A percentile compares a stretch with the other conserved stretches of the same genome.
Conservation (phyloP, 805 yeast genomes). For the Metschnikowia noctiluminum region DNA sequence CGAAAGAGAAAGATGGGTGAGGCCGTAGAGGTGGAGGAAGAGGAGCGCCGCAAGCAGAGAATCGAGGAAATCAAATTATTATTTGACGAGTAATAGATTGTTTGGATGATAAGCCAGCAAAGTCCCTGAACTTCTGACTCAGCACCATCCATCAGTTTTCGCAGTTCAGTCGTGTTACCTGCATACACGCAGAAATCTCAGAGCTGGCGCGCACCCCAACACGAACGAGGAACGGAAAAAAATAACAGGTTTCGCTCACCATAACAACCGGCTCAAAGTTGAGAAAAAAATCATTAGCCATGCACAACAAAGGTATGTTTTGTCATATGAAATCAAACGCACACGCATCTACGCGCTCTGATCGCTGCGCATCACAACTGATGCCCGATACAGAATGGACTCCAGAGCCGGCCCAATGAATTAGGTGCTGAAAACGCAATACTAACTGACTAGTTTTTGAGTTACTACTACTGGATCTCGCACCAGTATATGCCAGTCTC, state of each 20-base stretch:
- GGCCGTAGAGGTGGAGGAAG: conserved; percentile 71
- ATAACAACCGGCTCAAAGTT: conserved; percentile 6
- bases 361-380: background rate
- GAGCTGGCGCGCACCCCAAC: background rate
- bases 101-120: too few relatives aligned
- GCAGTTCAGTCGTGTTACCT: background rate
- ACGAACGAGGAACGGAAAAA: conserved; percentile 1
- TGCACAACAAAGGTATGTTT: conserved; percentile 10
- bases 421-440: background rate
- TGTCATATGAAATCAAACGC: background rate
- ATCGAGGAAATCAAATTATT: conserved; percentile 70
- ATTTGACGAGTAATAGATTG: conserved; percentile 43
- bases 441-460: conserved; percentile 12
- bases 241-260: conserved; percentile 1
- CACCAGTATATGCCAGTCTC: conserved; percentile 10
- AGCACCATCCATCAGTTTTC: too few relatives aligned
- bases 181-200: background rate
- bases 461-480: conserved; percentile 16
- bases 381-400: too few relatives aligned
- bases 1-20: conserved; percentile 79
- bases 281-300: conserved; percentile 2
- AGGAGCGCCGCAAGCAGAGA: conserved; percentile 64
- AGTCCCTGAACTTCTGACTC: too few relatives aligned
- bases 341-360: background rate
- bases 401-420: background rate